Evolutionary conservation across 2,329 filamentous ascomycete species (phyloP).

Genomic region (Sarocladium kiliense): DNA sequence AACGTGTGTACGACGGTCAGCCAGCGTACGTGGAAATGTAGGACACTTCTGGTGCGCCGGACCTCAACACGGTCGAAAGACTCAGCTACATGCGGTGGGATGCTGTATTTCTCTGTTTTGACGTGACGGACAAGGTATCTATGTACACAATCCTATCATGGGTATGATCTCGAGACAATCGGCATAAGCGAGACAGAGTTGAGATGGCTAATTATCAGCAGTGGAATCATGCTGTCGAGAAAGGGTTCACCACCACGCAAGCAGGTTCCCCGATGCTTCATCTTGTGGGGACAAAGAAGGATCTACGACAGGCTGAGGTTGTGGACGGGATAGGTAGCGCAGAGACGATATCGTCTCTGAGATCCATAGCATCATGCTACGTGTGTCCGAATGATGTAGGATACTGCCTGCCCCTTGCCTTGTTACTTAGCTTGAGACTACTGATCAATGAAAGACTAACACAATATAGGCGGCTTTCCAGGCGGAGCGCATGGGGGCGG

Average conservation of each 20-base stretch:
- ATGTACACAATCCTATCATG: slow-evolving; percentile 29
- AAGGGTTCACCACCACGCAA: slow-evolving; percentile 20
- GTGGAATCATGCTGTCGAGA: slow-evolving; percentile 24
- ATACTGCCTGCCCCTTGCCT: too few species aligned
- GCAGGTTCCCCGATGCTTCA: slow-evolving; percentile 20
- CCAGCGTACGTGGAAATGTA: slow-evolving; percentile 28
- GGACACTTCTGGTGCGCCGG: slow-evolving; percentile 34
- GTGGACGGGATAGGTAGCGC: not conserved
- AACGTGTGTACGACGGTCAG: slow-evolving; percentile 19
- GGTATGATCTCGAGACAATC: slow-evolving; percentile 18
- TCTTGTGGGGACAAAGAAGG: slow-evolving; percentile 30
- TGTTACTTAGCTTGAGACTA: too few species aligned
- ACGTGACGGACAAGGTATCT: slow-evolving; percentile 28
- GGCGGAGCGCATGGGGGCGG: slow-evolving; percentile 23
- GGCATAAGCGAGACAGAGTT: not conserved
- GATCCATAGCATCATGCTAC: slow-evolving; percentile 23
- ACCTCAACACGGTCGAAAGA: slow-evolving; percentile 27
- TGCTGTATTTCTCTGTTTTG: slow-evolving; percentile 33
- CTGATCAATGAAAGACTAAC: too few species aligned
- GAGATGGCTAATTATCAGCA: slow-evolving; percentile 11
- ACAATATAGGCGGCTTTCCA: slow-evolving; percentile 25
- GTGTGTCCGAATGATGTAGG: slow-evolving; percentile 24
- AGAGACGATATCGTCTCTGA: slow-evolving; percentile 10
- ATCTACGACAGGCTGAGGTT: slow-evolving; percentile 16
- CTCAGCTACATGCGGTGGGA: slow-evolving; percentile 32